Conservation (phyloP, 495 filamentous ascomycete genomes). For the Talaromyces thailandensis region DNA sequence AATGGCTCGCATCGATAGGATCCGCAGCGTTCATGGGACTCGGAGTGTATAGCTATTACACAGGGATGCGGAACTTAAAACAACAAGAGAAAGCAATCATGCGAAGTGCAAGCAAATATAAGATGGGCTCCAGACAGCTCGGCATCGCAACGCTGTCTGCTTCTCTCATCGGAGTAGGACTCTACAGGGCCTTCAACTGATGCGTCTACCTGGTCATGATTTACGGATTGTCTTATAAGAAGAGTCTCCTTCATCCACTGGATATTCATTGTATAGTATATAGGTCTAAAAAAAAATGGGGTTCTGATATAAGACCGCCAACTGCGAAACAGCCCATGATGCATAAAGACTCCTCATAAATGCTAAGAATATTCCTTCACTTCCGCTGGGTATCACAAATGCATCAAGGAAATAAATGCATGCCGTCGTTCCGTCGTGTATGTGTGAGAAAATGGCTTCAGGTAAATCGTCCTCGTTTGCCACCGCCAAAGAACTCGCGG, state of each 20-base stretch:
- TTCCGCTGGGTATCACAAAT: slow-evolving; percentile 17
- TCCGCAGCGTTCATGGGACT: slow-evolving; percentile 82
- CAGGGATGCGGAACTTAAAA: slow-evolving; percentile 66
- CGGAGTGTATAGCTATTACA: slow-evolving; percentile 77
- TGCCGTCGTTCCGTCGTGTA: slow-evolving; percentile 31
- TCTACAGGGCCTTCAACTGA: slow-evolving; percentile 50
- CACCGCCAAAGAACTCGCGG: slow-evolving; percentile 56
- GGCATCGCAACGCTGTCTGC: slow-evolving; percentile 66
- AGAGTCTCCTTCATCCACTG: neutral
- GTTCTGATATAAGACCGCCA: neutral
- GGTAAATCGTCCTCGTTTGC: slow-evolving; percentile 64
- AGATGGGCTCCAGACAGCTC: slow-evolving; percentile 61
- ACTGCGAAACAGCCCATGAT: neutral
- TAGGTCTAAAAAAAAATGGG: slow-evolving; percentile 1
- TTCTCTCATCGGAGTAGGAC: slow-evolving; percentile 58
- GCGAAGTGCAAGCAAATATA: slow-evolving; percentile 62
- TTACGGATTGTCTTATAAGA: neutral
- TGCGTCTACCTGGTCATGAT: neutral
- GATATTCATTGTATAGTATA: slow-evolving; percentile 1
- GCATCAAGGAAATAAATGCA: slow-evolving; percentile 1
- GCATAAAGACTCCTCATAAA: slow-evolving; percentile 30
- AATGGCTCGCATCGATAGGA: slow-evolving; percentile 37
- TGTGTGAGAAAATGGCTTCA: slow-evolving; percentile 29
- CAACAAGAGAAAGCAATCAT: slow-evolving; percentile 61
- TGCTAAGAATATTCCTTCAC: slow-evolving; percentile 28